Base-by-base conservation (phyloP, 768 basidiomycete species). In the Termitomyces sp. region DNA sequence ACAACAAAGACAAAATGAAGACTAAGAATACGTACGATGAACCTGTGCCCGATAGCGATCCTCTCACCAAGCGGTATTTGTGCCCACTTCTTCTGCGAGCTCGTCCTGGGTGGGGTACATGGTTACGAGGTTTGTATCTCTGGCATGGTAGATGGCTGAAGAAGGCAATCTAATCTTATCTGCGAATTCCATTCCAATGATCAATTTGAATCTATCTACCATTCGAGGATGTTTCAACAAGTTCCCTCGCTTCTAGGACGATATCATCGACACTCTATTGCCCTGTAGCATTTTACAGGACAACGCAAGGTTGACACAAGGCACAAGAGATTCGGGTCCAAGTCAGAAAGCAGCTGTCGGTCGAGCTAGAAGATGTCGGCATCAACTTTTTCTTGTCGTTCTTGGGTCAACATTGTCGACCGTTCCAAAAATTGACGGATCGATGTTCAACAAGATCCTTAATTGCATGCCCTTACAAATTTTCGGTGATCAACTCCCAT, bases 381-480 rank as follows among this genome's bases (percentile, higher is more conserved):
- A 20, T 74, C 7, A 13, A 59, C n/a, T 18, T n/a, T 20, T 15
- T 5, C 20, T 63, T 57, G 8, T 20, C 49, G 28, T 15, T 39
- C 6, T 38, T 59, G 33, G 28, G 22, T 18, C 36, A n/a, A 61
- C 5, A 42, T 44, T 22, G 8, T 58, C n/a, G 24, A 20, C 59
- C 94, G 92, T 90, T 93, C 71, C 90, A 92, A 69, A 89, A 87
- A 66, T 75, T 94, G 12, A 78, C 79, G 0, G 87, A 92, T 63
- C 81, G 76, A 60, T 80, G 71, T 91, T 28, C 28, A 4, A 28
- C 28, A 28, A 28, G 2, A 79, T 86, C 59, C 72, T 92, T 32
- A n/a, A n/a, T n/a, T n/a, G n/a, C n/a, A n/a, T n/a, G n/a, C n/a
- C n/a, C n/a, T n/a, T n/a, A n/a, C n/a, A n/a, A n/a, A n/a, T n/a